Conservation (phyloP, 2,329 filamentous ascomycete species). For the Ambrosiella xylebori region DNA sequence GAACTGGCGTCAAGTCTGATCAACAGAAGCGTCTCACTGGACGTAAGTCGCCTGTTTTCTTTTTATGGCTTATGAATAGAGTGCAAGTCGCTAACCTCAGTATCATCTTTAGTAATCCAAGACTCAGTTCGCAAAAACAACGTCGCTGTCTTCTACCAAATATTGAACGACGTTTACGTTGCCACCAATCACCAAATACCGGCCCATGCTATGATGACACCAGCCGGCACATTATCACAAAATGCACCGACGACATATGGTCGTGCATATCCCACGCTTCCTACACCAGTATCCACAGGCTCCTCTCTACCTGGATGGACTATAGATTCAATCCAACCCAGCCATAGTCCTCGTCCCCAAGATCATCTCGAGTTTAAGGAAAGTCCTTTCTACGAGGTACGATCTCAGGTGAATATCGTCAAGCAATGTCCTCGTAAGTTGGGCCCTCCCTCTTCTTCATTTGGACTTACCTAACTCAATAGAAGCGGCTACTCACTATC, state of each 20-base stretch:
- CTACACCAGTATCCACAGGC: background rate
- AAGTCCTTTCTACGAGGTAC: background rate
- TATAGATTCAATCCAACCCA: background rate
- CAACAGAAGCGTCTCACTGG: constrained; percentile 62
- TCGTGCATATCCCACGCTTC: background rate
- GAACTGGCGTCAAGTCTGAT: constrained; percentile 70
- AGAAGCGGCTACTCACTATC: background rate
- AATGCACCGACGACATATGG: background rate
- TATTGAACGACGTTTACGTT: constrained; percentile 15
- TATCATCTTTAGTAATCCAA: constrained; percentile 24
- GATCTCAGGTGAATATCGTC: background rate
- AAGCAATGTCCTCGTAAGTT: background rate
- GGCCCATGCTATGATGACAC: background rate
- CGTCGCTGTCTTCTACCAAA: constrained; percentile 25
- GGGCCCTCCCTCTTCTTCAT: background rate
- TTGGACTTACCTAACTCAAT: background rate
- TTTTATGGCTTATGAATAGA: too few species aligned
- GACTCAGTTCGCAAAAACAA: constrained; percentile 23
- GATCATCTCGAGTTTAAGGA: background rate
- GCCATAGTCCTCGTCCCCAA: background rate
- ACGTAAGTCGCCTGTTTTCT: constrained; percentile 38
- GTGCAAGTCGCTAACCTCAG: background rate
- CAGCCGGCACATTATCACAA: background rate
- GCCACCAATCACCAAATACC: constrained; percentile 1
- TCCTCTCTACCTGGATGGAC: background rate